Conservation (phyloP, 2,329 filamentous ascomycete genomes). For the Fusarium lyarnte region DNA sequence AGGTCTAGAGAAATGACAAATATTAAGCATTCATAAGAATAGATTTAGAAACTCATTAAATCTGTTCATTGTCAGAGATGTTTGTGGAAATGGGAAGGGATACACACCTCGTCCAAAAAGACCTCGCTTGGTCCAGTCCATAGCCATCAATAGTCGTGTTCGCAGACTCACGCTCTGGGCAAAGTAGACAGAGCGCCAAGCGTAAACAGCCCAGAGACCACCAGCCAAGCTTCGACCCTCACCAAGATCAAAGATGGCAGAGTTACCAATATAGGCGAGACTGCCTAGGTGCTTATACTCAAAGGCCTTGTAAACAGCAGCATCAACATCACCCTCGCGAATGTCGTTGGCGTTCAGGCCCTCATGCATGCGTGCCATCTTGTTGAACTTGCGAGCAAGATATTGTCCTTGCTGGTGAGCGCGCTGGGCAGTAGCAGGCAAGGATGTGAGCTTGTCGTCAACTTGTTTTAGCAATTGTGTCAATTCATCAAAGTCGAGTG, state of each 20-base stretch:
- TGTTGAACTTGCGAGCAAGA: constrained; percentile 92
- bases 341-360: constrained; percentile 83
- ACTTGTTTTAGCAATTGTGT: constrained; percentile 90
- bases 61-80: constrained; percentile 48
- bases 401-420: constrained; percentile 97
- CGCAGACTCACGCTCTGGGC: constrained; percentile 95
- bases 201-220: constrained; percentile 90
- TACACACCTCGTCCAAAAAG: constrained; percentile 91
- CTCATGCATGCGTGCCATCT: constrained; percentile 79
- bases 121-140: constrained; percentile 99
- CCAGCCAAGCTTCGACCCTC: constrained; percentile 81
- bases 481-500: constrained; percentile 92
- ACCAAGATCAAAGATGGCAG: constrained; percentile 90
- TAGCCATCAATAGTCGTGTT: constrained; percentile 87
- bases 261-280: constrained; percentile 95
- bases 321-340: constrained; percentile 88
- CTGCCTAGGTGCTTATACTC: constrained; percentile 93
- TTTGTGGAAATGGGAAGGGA: neutral
- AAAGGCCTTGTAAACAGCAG: constrained; percentile 92
- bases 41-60: constrained; percentile 61
- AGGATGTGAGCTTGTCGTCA: constrained; percentile 90
- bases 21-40: neutral
- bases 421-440: constrained; percentile 94
- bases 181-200: constrained; percentile 97
- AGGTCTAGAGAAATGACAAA: neutral